These are phyloP conservation scores for Gracilaria gracilis DNA, from an alignment of 23 red algal genomes.

Conservation along the genomic window DNA sequence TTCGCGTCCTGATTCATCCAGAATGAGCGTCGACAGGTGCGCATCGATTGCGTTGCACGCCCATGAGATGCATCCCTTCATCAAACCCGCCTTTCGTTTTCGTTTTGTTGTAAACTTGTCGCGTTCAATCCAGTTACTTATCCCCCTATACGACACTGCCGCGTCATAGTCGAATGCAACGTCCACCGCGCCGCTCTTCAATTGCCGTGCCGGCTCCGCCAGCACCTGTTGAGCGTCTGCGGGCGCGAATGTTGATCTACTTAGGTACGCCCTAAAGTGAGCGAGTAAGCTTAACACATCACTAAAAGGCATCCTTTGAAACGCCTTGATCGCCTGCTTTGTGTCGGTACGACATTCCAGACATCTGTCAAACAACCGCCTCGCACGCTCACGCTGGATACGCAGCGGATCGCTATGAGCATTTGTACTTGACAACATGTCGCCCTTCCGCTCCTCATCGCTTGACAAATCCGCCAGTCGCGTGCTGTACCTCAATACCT, in stretches of 20 bases:
- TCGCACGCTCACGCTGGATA: not conserved
- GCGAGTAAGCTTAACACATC: slow-evolving; percentile 6
- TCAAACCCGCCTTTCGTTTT: not conserved
- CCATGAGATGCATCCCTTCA: slow-evolving; percentile 60
- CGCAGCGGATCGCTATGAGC: too few relatives aligned
- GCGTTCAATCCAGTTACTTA: slow-evolving; percentile 39
- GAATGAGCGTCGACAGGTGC: slow-evolving; percentile 56
- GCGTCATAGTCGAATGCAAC: not conserved
- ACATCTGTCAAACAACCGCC: slow-evolving; percentile 19
- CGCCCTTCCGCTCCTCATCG: not conserved
- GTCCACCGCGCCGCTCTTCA: not conserved
- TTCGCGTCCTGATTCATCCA: slow-evolving; percentile 50
- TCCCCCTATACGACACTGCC: slow-evolving; percentile 31
- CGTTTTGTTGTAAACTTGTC: slow-evolving; percentile 23
- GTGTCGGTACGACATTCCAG: slow-evolving; percentile 7
- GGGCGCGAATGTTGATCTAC: not conserved
- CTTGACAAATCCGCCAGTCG: slow-evolving; percentile 8
- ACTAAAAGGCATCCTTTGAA: slow-evolving; percentile 21
- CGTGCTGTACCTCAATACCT: slow-evolving; percentile 11
- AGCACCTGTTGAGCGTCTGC: not conserved
- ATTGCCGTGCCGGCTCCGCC: not conserved
- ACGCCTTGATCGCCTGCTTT: not conserved
- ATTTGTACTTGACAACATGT: not conserved
- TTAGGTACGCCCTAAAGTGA: not conserved
- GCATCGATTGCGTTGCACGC: slow-evolving; percentile 45